A percentile compares a stretch with the other conserved stretches of the same genome.
phyloP scores from a whole-genome alignment of 164 flowering plant genomes.

The Buxus sempervirens region DNA sequence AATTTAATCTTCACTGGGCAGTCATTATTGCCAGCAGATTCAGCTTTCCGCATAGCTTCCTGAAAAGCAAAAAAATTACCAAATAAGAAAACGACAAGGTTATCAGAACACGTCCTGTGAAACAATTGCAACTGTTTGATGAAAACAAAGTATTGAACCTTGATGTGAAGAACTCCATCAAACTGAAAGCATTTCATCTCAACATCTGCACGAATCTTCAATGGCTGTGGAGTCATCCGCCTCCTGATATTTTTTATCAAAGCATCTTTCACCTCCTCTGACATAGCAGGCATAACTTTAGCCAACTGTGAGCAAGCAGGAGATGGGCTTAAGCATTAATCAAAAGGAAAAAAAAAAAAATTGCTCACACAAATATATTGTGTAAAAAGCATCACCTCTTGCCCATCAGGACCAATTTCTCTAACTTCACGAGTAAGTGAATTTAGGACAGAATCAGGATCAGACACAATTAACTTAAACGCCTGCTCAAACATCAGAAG shows the following conservation, averaged over 20 bases:
- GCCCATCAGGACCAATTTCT: slow-evolving; percentile 88
- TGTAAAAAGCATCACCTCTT: slow-evolving; percentile 52
- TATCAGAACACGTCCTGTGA: too few relatives aligned
- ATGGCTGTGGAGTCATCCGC: slow-evolving; percentile 94
- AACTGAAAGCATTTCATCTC: slow-evolving; percentile 96
- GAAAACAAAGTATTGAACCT: slow-evolving; percentile 36
- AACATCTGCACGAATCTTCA: slow-evolving; percentile 91
- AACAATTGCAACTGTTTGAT: too few relatives aligned
- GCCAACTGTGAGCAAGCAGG: slow-evolving; percentile 44
- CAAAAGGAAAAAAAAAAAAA: slow-evolving; percentile 1
- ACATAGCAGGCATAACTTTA: slow-evolving; percentile 76
- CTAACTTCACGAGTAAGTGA: slow-evolving; percentile 80
- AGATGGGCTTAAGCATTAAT: slow-evolving; percentile 4
- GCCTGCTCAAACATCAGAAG: slow-evolving; percentile 44
- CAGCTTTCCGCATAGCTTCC: slow-evolving; percentile 98
- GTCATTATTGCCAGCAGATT: slow-evolving; percentile 84
- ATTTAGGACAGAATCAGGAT: slow-evolving; percentile 77
- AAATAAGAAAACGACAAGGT: neutral
- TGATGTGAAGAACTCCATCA: slow-evolving; percentile 98
- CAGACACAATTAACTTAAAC: slow-evolving; percentile 74
- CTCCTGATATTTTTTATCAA: slow-evolving; percentile 81
- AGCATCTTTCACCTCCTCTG: slow-evolving; percentile 87
- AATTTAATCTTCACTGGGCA: slow-evolving; percentile 96
- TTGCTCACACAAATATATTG: neutral
- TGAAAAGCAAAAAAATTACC: slow-evolving; percentile 25